Percentiles rank a stretch among this genome's conserved stretches.
Conservation (phyloP, 768 basidiomycete species). For the Leucosporidium scottii region DNA sequence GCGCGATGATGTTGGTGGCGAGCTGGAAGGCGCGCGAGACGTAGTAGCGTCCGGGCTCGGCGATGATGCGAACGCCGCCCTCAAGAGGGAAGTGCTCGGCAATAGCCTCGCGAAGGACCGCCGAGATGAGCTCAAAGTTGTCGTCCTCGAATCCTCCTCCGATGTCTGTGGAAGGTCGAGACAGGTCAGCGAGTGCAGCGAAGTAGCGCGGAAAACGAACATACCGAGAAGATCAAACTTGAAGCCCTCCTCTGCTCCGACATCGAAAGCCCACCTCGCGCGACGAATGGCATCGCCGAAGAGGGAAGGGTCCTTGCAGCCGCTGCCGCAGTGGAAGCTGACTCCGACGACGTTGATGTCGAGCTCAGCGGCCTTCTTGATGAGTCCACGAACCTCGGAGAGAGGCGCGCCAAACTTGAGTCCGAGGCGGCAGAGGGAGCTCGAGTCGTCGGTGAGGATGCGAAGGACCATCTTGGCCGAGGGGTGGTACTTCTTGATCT, state of each 20-base stretch:
- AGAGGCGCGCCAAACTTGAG: constrained; percentile 95
- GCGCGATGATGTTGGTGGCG: constrained; percentile 86
- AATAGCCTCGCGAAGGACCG: constrained; percentile 62
- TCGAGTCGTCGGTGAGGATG: constrained; percentile 96
- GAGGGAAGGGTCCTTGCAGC: constrained; percentile 84
- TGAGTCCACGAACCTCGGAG: constrained; percentile 65
- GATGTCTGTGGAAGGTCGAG: constrained; percentile 53
- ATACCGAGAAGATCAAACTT: constrained; percentile 59
- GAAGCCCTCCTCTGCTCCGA: constrained; percentile 75
- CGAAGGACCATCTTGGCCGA: constrained; percentile 79
- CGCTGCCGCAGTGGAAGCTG: constrained; percentile 96
- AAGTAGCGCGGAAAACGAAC: too few species aligned
- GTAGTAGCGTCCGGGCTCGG: constrained; percentile 91
- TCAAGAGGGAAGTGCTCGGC: constrained; percentile 67
- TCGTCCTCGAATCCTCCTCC: constrained; percentile 93
- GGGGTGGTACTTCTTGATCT: constrained; percentile 75
- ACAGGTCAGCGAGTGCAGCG: too few species aligned
- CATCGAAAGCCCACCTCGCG: constrained; percentile 74
- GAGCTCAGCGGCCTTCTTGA: constrained; percentile 70
- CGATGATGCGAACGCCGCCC: constrained; percentile 66
- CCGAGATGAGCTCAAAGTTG: constrained; percentile 72
- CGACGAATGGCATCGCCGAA: constrained; percentile 84
- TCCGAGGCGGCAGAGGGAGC: constrained; percentile 84
- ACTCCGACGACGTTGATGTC: constrained; percentile 82
- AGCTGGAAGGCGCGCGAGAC: constrained; percentile 58